Conservation (phyloP, 2,329 filamentous ascomycete species). For the Ceratocystis harringtonii region DNA sequence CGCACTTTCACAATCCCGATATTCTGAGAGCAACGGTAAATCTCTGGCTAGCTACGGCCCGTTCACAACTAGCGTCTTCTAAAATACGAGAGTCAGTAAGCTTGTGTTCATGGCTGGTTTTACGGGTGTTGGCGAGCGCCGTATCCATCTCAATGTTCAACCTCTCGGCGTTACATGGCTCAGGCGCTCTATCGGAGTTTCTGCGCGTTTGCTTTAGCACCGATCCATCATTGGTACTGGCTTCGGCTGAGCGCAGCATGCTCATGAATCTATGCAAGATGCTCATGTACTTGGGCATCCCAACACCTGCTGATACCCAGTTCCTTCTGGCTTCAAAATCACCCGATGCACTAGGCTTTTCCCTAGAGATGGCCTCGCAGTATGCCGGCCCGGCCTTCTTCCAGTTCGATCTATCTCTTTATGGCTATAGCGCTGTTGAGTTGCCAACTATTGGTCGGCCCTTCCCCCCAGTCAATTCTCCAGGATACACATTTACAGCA, state of each 20-base stretch:
- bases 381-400: constrained; percentile 72
- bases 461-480: constrained; percentile 65
- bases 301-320: constrained; percentile 67
- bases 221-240: constrained; percentile 25
- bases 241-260: constrained; percentile 39
- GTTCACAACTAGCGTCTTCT: constrained; percentile 22
- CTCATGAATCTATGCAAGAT: constrained; percentile 53
- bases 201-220: constrained; percentile 45
- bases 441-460: constrained; percentile 67
- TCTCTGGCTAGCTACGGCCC: constrained; percentile 48
- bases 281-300: constrained; percentile 62
- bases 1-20: constrained; percentile 44
- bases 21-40: constrained; percentile 47
- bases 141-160: constrained; percentile 52
- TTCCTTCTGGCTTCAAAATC: constrained; percentile 46
- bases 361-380: constrained; percentile 53
- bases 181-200: constrained; percentile 53
- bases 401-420: constrained; percentile 80
- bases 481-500: constrained; percentile 79
- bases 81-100: constrained; percentile 28
- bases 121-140: constrained; percentile 46
- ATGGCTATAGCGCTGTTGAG: constrained; percentile 83
- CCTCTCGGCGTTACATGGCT: constrained; percentile 54
- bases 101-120: constrained; percentile 46
- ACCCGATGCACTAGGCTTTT: constrained; percentile 48